Conservation (phyloP, 2,329 filamentous ascomycete species). For the Aspergillus udagawae region DNA sequence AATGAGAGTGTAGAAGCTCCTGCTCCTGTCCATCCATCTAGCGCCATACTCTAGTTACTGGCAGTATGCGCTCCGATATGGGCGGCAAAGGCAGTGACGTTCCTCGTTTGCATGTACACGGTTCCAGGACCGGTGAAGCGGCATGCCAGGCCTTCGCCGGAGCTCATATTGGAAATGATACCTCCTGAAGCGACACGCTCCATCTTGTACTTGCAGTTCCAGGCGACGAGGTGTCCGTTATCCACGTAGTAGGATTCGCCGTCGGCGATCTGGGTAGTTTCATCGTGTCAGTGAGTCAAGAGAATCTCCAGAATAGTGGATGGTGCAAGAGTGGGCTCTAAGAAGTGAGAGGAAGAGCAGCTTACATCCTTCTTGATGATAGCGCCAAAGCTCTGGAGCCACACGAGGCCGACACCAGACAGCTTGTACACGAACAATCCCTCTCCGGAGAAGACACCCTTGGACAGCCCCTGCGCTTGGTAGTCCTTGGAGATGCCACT, state of each 20-base stretch:
- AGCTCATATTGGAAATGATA: constrained; percentile 79
- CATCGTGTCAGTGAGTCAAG: background rate
- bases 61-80: constrained; percentile 48
- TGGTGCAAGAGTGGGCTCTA: background rate
- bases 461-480: constrained; percentile 78
- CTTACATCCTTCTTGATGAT: constrained; percentile 91
- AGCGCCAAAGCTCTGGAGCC: constrained; percentile 89
- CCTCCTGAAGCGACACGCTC: constrained; percentile 88
- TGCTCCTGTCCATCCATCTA: background rate
- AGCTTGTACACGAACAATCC: constrained; percentile 89
- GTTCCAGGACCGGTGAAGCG: constrained; percentile 89
- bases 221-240: constrained; percentile 89
- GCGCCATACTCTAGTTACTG: constrained; percentile 13
- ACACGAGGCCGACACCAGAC: constrained; percentile 72
- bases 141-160: constrained; percentile 86
- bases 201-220: constrained; percentile 92
- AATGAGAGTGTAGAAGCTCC: constrained; percentile 2
- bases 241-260: constrained; percentile 89
- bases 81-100: constrained; percentile 60
- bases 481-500: constrained; percentile 85
- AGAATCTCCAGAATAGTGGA: background rate
- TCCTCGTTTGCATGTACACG: constrained; percentile 88
- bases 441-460: constrained; percentile 92
- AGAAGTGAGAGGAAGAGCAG: constrained; percentile 16
- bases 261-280: constrained; percentile 35